These are phyloP conservation scores for Zygosaccharomyces gambellarensis DNA, from an alignment of 805 yeast species.

Conservation along the genomic window DNA sequence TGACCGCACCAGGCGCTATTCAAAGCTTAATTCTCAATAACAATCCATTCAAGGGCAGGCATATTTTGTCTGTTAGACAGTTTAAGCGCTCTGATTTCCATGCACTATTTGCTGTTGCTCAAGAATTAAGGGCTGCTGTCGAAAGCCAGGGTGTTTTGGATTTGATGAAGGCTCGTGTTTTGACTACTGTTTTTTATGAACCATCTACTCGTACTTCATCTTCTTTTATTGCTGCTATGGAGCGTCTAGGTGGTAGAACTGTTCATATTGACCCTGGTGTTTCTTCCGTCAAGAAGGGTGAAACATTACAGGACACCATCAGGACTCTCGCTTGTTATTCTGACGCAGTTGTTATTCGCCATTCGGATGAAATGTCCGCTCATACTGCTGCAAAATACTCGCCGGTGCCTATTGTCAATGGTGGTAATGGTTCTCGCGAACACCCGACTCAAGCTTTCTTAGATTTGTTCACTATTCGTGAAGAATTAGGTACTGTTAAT, in stretches of 20 bases:
- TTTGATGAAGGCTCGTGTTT: conserved; percentile 79
- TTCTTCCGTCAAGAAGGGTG: conserved; percentile 98
- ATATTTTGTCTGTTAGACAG: conserved; percentile 83
- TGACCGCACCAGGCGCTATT: conserved; percentile 75
- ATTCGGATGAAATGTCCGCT: conserved; percentile 88
- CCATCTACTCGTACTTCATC: conserved; percentile 97
- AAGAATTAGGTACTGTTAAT: conserved; percentile 96
- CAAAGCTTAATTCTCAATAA: conserved; percentile 69
- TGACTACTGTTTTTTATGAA: conserved; percentile 95
- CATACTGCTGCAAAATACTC: conserved; percentile 93
- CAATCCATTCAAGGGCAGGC: conserved; percentile 87
- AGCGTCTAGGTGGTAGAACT: conserved; percentile 97
- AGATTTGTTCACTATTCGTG: conserved; percentile 96
- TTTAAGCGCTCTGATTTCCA: conserved; percentile 86
- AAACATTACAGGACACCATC: conserved; percentile 93
- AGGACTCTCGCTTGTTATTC: conserved; percentile 92
- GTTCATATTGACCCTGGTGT: conserved; percentile 78
- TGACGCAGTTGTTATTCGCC: conserved; percentile 96
- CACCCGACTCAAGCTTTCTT: conserved; percentile 98
- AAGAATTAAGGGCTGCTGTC: conserved; percentile 94
- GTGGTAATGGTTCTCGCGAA: conserved; percentile 97
- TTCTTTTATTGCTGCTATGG: conserved; percentile 99
- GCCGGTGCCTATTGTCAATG: conserved; percentile 94
- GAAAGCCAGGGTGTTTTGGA: conserved; percentile 95
- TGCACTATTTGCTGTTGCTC: conserved; percentile 91